Percentiles rank a stretch among this genome's conserved stretches.
Evolutionary conservation across 2,329 filamentous ascomycete genomes (phyloP).

Genomic region (Escovopsis sp.): DNA sequence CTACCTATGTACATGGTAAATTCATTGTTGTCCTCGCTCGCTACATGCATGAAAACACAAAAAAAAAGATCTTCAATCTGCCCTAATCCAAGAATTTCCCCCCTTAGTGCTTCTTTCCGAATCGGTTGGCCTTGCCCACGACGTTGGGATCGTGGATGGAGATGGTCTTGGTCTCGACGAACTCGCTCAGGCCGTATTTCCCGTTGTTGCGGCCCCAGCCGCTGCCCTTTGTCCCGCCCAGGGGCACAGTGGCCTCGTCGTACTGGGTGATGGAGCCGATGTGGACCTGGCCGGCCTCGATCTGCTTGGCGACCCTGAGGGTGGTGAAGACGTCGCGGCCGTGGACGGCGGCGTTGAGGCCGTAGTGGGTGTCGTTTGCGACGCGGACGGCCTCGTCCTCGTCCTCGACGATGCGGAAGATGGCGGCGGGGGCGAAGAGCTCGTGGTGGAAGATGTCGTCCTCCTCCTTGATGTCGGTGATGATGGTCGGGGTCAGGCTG

Average conservation of each 20-base stretch:
- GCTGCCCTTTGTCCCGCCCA: conserved; percentile 47
- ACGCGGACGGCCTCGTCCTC: conserved; percentile 59
- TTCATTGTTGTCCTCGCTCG: no score
- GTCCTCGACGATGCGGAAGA: conserved; percentile 43
- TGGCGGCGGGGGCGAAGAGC: conserved; percentile 57
- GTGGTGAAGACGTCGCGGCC: conserved; percentile 46
- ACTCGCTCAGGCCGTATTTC: conserved; percentile 11
- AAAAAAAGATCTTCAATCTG: no score
- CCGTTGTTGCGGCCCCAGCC: conserved; percentile 44
- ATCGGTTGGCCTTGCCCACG: neutral
- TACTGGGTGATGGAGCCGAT: conserved; percentile 49
- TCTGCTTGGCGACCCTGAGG: conserved; percentile 37
- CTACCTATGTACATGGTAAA: no score
- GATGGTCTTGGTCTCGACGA: conserved; percentile 8
- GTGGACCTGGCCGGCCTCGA: conserved; percentile 49
- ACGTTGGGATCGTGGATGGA: conserved; percentile 1
- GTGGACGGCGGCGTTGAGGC: conserved; percentile 54
- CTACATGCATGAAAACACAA: no score
- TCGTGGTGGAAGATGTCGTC: conserved; percentile 61
- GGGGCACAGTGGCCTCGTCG: conserved; percentile 44
- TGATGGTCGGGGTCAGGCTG: conserved; percentile 36
- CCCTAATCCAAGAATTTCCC: no score
- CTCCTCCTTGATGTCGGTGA: conserved; percentile 38
- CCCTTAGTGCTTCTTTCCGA: neutral
- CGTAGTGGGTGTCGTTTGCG: conserved; percentile 67